These are phyloP conservation scores for Nitzschia sp. DNA, from an alignment of 108 stramenopile species.

Conservation along the genomic window DNA sequence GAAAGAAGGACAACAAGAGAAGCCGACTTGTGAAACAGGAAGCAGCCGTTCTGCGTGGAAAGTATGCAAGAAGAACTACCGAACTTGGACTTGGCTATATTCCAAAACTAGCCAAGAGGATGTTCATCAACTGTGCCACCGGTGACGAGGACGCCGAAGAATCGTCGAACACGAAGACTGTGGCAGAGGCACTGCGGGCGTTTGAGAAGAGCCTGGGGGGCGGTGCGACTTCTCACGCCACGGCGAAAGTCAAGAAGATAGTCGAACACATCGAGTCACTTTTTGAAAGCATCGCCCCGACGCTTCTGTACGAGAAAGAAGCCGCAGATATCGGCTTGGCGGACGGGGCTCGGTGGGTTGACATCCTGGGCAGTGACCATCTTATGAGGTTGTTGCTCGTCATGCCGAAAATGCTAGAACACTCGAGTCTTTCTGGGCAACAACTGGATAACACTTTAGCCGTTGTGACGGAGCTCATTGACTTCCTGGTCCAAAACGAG, in stretches of 20 bases:
- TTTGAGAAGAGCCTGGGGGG: not conserved
- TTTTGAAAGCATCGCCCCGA: slow-evolving; percentile 5
- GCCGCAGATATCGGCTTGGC: not conserved
- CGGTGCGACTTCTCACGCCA: not conserved
- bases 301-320: slow-evolving; percentile 9
- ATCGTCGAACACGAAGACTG: not conserved
- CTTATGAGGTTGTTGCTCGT: slow-evolving; percentile 43
- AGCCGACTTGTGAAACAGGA: slow-evolving; percentile 16
- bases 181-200: not conserved
- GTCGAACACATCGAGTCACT: slow-evolving; percentile 8
- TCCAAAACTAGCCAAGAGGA: slow-evolving; percentile 40
- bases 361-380: slow-evolving; percentile 24
- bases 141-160: slow-evolving; percentile 2
- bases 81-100: slow-evolving; percentile 38
- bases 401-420: slow-evolving; percentile 37
- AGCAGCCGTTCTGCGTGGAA: slow-evolving; percentile 18
- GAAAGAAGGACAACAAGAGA: slow-evolving; percentile 4
- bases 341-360: slow-evolving; percentile 19
- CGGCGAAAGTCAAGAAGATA: not conserved
- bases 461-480: slow-evolving; percentile 30
- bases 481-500: slow-evolving; percentile 28
- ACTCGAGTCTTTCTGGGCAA: slow-evolving; percentile 24
- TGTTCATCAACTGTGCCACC: slow-evolving; percentile 26
- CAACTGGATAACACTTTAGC: slow-evolving; percentile 27
- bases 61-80: slow-evolving; percentile 17